phyloP scores from a whole-genome alignment of 306 rosid species.

The Gastrolobium villosum region DNA sequence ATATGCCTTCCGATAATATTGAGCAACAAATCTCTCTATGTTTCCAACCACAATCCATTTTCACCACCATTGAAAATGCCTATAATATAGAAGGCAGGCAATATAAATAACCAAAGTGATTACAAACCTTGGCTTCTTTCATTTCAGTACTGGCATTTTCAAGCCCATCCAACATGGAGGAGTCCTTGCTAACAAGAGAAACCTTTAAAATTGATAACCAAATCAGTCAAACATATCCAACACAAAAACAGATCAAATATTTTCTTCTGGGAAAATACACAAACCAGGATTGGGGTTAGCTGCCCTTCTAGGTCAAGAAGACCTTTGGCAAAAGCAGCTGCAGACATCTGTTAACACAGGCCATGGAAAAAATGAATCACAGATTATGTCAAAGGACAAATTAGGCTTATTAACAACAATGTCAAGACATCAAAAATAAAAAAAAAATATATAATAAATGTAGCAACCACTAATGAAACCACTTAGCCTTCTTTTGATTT shows the following conservation, averaged over 20 bases:
- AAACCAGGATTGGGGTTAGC: constrained; percentile 95
- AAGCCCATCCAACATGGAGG: constrained; percentile 99
- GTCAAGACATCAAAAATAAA: constrained; percentile 35
- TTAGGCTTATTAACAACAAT: constrained; percentile 29
- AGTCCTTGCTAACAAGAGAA: constrained; percentile 98
- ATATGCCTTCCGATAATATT: constrained; percentile 16
- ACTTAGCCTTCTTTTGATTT: constrained; percentile 27
- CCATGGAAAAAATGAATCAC: constrained; percentile 42
- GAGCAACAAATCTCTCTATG: constrained; percentile 34
- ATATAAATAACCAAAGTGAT: constrained; percentile 44
- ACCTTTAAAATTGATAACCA: constrained; percentile 63
- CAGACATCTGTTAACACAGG: constrained; percentile 88
- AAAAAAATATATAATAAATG: constrained; percentile 38
- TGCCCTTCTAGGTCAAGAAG: constrained; percentile 98
- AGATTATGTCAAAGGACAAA: constrained; percentile 44
- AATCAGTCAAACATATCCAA: constrained; percentile 53
- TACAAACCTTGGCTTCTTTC: constrained; percentile 88
- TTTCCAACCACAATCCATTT: constrained; percentile 36
- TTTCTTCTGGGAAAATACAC: constrained; percentile 49
- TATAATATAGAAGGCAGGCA: not conserved
- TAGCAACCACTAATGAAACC: constrained; percentile 22
- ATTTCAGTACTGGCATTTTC: constrained; percentile 96
- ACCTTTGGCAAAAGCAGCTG: constrained; percentile 99
- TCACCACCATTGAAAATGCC: constrained; percentile 26
- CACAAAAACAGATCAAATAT: constrained; percentile 37